phyloP scores from a whole-genome alignment of 164 flowering plant species.

The Nelumbo lutea region DNA sequence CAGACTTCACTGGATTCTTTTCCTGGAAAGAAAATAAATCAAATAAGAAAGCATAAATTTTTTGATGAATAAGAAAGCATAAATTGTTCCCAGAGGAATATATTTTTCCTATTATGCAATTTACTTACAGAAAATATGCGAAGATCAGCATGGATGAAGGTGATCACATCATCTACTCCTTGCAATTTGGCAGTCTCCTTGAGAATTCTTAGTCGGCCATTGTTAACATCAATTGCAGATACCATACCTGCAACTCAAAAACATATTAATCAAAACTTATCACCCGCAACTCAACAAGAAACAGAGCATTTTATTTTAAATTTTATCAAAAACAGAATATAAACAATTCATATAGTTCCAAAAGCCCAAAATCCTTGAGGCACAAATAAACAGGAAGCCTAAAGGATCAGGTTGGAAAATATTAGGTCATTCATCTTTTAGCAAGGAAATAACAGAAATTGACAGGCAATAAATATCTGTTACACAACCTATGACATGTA shows the following conservation, averaged over 20 bases:
- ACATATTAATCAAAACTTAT: conserved; percentile 4
- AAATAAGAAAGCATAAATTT: background rate
- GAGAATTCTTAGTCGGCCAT: conserved; percentile 79
- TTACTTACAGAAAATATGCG: conserved; percentile 53
- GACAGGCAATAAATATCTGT: background rate
- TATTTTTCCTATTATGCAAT: background rate
- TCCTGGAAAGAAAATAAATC: conserved; percentile 30
- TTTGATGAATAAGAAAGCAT: background rate
- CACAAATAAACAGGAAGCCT: background rate
- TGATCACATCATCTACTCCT: conserved; percentile 51
- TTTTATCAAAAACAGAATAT: background rate
- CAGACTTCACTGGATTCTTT: conserved; percentile 34
- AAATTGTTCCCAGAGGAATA: background rate
- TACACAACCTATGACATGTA: background rate
- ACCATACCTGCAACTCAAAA: conserved; percentile 50
- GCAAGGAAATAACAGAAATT: background rate
- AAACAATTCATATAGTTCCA: background rate
- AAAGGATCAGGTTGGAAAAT: background rate
- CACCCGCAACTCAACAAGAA: background rate
- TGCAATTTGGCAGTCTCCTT: conserved; percentile 74
- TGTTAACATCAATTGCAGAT: conserved; percentile 75
- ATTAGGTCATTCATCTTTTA: background rate
- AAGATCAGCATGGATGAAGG: conserved; percentile 65
- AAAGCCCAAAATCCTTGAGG: background rate
- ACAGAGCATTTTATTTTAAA: background rate